A percentile compares a stretch with the other conserved stretches of the same genome.
Conservation (phyloP, 148 eudicot genomes). For the Chenopodium quinoa region DNA sequence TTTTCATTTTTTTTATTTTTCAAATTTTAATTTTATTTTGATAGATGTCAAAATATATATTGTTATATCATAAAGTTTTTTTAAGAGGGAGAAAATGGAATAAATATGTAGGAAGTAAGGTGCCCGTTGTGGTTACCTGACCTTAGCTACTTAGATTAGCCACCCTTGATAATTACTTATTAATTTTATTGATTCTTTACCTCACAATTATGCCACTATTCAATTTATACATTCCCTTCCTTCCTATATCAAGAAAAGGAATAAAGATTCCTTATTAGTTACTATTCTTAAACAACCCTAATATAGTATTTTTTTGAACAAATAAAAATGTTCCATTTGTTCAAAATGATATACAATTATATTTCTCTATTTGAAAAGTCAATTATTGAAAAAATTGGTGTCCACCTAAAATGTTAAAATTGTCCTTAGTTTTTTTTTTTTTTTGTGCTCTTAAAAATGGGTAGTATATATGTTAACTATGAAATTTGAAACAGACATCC, state of each 20-base stretch:
- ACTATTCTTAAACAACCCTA: too few species aligned
- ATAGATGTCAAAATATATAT: background rate
- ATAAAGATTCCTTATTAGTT: background rate
- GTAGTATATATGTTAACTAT: too few species aligned
- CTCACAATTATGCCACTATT: conserved; percentile 18
- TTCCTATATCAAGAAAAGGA: background rate
- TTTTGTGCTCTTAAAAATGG: too few species aligned
- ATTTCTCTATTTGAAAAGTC: too few species aligned
- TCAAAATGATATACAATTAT: too few species aligned
- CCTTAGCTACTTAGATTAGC: background rate
- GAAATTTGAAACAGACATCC: too few species aligned
- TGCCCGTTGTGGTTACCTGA: conserved; percentile 28
- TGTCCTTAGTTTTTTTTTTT: too few species aligned
- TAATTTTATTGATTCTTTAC: conserved; percentile 17
- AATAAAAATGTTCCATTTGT: too few species aligned
- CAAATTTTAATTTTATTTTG: background rate
- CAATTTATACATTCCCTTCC: background rate
- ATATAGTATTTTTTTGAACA: too few species aligned
- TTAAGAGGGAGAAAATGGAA: conserved; percentile 8
- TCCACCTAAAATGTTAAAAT: too few species aligned
- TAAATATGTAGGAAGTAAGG: conserved; percentile 22
- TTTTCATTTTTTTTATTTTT: background rate
- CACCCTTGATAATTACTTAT: background rate
- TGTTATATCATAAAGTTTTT: background rate
- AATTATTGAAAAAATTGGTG: too few species aligned